Percentiles rank a stretch among this genome's conserved stretches.
phyloP scores from a whole-genome alignment of 371 early-diverging fungal genomes.

The Nematocida sp. region DNA sequence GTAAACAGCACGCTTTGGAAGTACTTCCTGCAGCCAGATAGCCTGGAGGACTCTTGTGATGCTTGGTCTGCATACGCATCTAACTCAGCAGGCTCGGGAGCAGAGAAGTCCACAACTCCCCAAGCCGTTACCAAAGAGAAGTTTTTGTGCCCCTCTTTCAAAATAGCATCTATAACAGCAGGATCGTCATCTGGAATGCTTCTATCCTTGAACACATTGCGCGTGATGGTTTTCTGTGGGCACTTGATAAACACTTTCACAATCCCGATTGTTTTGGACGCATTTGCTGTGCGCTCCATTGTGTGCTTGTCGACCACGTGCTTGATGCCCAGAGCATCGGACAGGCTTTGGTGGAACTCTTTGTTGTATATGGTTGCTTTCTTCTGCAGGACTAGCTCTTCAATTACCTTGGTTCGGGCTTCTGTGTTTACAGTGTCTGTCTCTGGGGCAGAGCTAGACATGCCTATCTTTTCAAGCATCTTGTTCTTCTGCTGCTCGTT shows the following conservation, averaged over 20 bases:
- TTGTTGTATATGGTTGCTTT: slow-evolving; percentile 24
- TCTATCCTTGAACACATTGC: slow-evolving; percentile 23
- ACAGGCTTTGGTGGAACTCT: slow-evolving; percentile 17
- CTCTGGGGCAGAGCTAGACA: not conserved
- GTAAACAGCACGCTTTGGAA: slow-evolving; percentile 9
- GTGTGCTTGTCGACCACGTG: slow-evolving; percentile 27
- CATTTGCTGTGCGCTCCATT: not conserved
- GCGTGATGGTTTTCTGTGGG: slow-evolving; percentile 7
- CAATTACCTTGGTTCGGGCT: slow-evolving; percentile 2
- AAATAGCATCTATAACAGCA: slow-evolving; percentile 4
- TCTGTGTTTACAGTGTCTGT: slow-evolving; percentile 4
- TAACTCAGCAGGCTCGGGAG: not conserved
- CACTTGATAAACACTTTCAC: slow-evolving; percentile 10
- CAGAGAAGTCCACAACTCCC: slow-evolving; percentile 12
- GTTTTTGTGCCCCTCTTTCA: slow-evolving; percentile 13
- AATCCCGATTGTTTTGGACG: slow-evolving; percentile 18
- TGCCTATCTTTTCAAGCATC: not conserved
- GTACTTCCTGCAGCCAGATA: not conserved
- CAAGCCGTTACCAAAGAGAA: slow-evolving; percentile 15
- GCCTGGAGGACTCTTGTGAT: not conserved
- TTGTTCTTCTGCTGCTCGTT: slow-evolving; percentile 1
- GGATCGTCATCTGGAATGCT: not conserved
- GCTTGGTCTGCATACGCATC: not conserved
- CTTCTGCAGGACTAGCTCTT: slow-evolving; percentile 19
- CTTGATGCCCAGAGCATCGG: slow-evolving; percentile 11